Evolutionary conservation across 208 protist genomes (phyloP).

Genomic region (Perkinsela sp.): DNA sequence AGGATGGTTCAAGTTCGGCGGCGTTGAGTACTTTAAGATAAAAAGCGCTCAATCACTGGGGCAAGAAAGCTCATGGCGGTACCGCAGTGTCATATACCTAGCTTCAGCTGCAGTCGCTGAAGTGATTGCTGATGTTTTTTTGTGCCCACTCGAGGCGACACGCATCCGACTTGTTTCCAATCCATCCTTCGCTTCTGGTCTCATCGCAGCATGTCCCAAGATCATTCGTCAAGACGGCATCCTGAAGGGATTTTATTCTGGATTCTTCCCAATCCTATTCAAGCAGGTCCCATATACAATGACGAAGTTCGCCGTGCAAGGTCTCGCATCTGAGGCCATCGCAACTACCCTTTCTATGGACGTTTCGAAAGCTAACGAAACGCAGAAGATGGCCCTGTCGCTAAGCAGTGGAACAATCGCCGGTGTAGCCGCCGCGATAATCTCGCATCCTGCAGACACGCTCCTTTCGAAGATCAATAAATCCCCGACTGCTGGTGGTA

Average conservation of each 20-base stretch:
- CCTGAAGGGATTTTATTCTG: slow-evolving; percentile 49
- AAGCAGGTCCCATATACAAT: slow-evolving; percentile 84
- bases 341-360: slow-evolving; percentile 52
- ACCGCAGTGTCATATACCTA: slow-evolving; percentile 44
- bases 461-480: slow-evolving; percentile 71
- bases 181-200: slow-evolving; percentile 28
- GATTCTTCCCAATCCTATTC: slow-evolving; percentile 57
- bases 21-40: slow-evolving; percentile 80
- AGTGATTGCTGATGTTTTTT: slow-evolving; percentile 79
- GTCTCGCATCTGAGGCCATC: slow-evolving; percentile 27
- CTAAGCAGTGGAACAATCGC: slow-evolving; percentile 68
- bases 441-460: slow-evolving; percentile 82
- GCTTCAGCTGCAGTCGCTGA: slow-evolving; percentile 72
- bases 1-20: slow-evolving; percentile 72
- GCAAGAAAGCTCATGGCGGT: slow-evolving; percentile 34
- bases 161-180: slow-evolving; percentile 73
- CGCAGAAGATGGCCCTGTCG: slow-evolving; percentile 57
- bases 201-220: slow-evolving; percentile 20
- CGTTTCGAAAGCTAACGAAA: slow-evolving; percentile 48
- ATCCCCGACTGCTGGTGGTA: slow-evolving; percentile 23
- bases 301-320: slow-evolving; percentile 63
- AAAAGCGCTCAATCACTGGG: slow-evolving; percentile 49
- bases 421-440: slow-evolving; percentile 71
- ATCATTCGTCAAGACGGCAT: slow-evolving; percentile 24
- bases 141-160: slow-evolving; percentile 76